Base-by-base conservation (phyloP, 2,329 filamentous ascomycete species). In the Chrysoporthe deuterocubensis region DNA sequence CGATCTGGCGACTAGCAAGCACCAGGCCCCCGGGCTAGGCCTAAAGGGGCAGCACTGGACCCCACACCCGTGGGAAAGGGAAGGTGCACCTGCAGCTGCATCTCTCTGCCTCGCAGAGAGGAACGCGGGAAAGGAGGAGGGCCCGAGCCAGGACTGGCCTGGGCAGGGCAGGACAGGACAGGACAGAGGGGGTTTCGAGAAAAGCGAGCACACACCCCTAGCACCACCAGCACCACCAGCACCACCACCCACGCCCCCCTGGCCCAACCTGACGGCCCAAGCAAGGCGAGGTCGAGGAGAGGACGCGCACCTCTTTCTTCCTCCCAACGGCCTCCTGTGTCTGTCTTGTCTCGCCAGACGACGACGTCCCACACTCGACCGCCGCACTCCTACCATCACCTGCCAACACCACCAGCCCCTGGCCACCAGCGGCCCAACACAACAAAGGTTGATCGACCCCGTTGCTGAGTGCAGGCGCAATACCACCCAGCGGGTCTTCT, bases 41-140 rank as follows among this genome's bases (percentile, higher is more conserved):
- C 42, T 44, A 43, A 46, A 61, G 6, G 43, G 59, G 43, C 26
- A 48, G 42, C 26, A 48, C 59, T 61, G 8, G 26, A 43, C 14
- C 59, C 59, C 59, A 16, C 43, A 18, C 21, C 59, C 42, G 43
- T 61, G 59, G 59, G 59, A 61, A 61, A 61, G 59, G 59, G 59
- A 61, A 61, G 59, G 59, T 61, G 59, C 59, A 46, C 26, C 59
- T 61, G 42, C 59, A 46, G n/a, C 16, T 14, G 37, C 37, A 40
- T 40, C 44, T 46, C 44, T 46, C 44, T 40, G 6, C 37, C 32
- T 57, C 34, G 32, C 32, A 32, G 9, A 57, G 32, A 26, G 50
- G 32, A 54, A 16, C 16, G 26, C 50, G 50, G 50, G 50, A 54
- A 54, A 26, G 50, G 32, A 54, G 50, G 26, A 54, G 37, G 9